Evolutionary conservation across 306 rosid species (phyloP).

Genomic region (Heteromeles arbutifolia): DNA sequence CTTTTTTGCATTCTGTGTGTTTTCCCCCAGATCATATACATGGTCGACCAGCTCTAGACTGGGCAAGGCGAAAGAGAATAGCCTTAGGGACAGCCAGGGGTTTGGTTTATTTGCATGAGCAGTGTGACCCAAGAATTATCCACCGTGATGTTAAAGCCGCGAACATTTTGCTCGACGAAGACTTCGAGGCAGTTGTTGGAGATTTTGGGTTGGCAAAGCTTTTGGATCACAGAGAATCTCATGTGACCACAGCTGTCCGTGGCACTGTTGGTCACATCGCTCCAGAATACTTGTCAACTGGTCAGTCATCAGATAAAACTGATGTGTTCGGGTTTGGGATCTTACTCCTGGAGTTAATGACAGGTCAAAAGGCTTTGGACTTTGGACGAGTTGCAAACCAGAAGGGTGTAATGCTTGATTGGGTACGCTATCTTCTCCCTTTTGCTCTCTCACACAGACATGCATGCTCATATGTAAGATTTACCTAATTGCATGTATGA

Average conservation of each 20-base stretch:
- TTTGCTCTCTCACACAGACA: background rate
- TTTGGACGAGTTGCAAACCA: constrained; percentile 92
- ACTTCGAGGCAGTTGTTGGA: constrained; percentile 93
- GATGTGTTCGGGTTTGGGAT: constrained; percentile 98
- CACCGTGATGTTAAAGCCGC: constrained; percentile 99
- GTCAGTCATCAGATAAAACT: constrained; percentile 96
- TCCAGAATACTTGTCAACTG: constrained; percentile 90
- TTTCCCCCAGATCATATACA: constrained; percentile 53
- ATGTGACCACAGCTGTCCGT: constrained; percentile 96
- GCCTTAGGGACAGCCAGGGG: constrained; percentile 99
- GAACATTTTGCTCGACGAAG: constrained; percentile 90
- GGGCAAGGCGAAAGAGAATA: constrained; percentile 85
- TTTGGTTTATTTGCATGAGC: constrained; percentile 90
- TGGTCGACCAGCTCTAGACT: constrained; percentile 79
- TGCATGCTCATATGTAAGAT: background rate
- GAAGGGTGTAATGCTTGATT: constrained; percentile 94
- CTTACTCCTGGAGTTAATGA: constrained; percentile 86
- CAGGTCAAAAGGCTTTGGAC: constrained; percentile 95
- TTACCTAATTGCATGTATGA: background rate
- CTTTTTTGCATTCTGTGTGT: constrained; percentile 8
- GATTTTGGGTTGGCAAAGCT: constrained; percentile 99
- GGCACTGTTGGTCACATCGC: constrained; percentile 98
- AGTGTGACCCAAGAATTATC: constrained; percentile 93
- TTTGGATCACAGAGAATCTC: constrained; percentile 92
- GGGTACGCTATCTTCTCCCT: constrained; percentile 42